Percentiles rank a stretch among this genome's conserved stretches.
Evolutionary conservation across 2,329 filamentous ascomycete species (phyloP).

Genomic region (Aspergillus sojae): DNA sequence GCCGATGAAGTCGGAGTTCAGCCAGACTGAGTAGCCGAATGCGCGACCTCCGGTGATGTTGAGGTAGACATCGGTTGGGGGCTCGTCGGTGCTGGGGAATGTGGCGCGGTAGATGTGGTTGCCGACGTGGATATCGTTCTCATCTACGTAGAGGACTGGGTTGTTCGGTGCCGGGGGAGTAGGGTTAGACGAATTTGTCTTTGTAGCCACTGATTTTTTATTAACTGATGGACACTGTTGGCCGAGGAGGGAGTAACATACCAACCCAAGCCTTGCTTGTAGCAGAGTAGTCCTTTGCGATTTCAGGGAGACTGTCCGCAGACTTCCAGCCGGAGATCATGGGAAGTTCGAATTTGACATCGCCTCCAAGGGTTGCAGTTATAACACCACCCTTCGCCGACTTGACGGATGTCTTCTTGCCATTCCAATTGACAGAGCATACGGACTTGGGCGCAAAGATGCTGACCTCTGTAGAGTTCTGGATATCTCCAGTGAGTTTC

Average conservation of each 20-base stretch:
- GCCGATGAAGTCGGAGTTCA: constrained; percentile 60
- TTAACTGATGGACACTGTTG: neutral
- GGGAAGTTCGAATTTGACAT: constrained; percentile 39
- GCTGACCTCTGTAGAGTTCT: constrained; percentile 46
- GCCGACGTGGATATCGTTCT: constrained; percentile 49
- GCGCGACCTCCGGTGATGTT: constrained; percentile 58
- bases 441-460: constrained; percentile 53
- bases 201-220: constrained; percentile 36
- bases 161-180: constrained; percentile 44
- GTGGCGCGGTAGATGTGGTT: constrained; percentile 50
- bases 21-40: constrained; percentile 59
- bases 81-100: constrained; percentile 37
- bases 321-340: constrained; percentile 42
- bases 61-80: constrained; percentile 44
- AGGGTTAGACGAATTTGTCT: constrained; percentile 45
- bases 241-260: constrained; percentile 18
- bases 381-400: constrained; percentile 35
- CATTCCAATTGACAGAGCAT: constrained; percentile 56
- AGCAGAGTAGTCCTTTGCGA: constrained; percentile 43
- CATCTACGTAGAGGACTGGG: constrained; percentile 51
- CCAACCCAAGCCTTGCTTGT: constrained; percentile 33
- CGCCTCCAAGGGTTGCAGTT: constrained; percentile 41
- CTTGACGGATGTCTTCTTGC: constrained; percentile 26
- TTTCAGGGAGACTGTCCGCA: constrained; percentile 50
- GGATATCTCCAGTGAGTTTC: constrained; percentile 50